Evolutionary conservation across 2,329 filamentous ascomycete genomes (phyloP).

Genomic region (Penicillium occitanis): DNA sequence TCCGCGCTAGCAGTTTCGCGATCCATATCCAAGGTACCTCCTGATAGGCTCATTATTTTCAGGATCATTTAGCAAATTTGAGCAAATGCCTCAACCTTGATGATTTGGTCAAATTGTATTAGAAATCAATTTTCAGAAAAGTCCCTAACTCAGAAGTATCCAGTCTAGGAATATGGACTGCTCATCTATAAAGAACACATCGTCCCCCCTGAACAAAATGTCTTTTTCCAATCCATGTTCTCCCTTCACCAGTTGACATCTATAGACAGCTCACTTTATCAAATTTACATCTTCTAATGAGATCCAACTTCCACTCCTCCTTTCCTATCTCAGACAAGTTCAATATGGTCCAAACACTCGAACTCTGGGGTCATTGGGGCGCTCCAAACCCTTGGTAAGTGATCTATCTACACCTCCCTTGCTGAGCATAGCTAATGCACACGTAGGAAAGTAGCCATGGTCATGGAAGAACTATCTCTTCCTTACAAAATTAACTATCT

Average conservation of each 20-base stretch:
- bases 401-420: not conserved
- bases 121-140: not conserved
- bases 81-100: not conserved
- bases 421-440: not conserved
- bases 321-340: not conserved
- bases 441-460: constrained; percentile 26
- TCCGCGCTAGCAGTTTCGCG: constrained; percentile 16
- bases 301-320: not conserved
- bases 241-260: not conserved
- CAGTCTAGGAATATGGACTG: not conserved
- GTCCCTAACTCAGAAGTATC: not conserved
- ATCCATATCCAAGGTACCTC: not conserved
- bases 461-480: constrained; percentile 30
- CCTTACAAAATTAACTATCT: constrained; percentile 25
- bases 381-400: constrained; percentile 31
- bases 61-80: not conserved
- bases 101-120: not conserved
- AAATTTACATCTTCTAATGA: not conserved
- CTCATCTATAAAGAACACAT: not conserved
- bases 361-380: constrained; percentile 24
- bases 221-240: not conserved
- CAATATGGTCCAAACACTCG: constrained; percentile 12
- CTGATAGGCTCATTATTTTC: not conserved
- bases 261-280: not conserved
- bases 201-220: not conserved